These are phyloP conservation scores for Rubroboletus pulcherrimus DNA, from an alignment of 768 basidiomycete species.

Conservation along the genomic window DNA sequence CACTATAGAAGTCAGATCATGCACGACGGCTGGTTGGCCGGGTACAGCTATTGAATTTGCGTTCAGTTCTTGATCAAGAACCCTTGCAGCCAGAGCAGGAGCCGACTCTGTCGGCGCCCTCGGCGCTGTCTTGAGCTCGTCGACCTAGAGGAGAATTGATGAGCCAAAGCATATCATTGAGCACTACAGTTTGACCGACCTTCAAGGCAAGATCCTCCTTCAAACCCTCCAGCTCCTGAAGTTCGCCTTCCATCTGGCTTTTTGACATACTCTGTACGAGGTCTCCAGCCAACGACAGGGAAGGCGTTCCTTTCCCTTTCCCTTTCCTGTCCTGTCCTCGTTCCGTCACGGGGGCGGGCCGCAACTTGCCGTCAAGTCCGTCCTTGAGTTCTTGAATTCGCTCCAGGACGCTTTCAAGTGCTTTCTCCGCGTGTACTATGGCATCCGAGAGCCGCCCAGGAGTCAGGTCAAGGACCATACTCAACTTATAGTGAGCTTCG, in stretches of 20 bases:
- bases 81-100: conserved; percentile 66
- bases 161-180: neutral
- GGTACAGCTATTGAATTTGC: conserved; percentile 33
- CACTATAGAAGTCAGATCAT: conserved; percentile 82
- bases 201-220: conserved; percentile 83
- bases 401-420: conserved; percentile 71
- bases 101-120: conserved; percentile 57
- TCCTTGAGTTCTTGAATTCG: conserved; percentile 60
- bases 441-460: conserved; percentile 80
- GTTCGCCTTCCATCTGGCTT: conserved; percentile 70
- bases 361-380: conserved; percentile 36
- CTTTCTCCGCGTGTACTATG: conserved; percentile 75
- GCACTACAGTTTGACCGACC: conserved; percentile 36
- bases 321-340: conserved; percentile 49
- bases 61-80: conserved; percentile 69
- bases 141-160: conserved; percentile 54
- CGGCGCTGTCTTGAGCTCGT: conserved; percentile 83
- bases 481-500: conserved; percentile 91
- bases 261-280: conserved; percentile 63
- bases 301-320: conserved; percentile 57
- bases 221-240: conserved; percentile 73
- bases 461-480: conserved; percentile 89
- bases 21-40: conserved; percentile 47
- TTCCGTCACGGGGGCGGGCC: conserved; percentile 30
- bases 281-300: conserved; percentile 39